Conservation (phyloP, 371 early-diverging fungal species). For the Amoeboaphelidium protococcarum region DNA sequence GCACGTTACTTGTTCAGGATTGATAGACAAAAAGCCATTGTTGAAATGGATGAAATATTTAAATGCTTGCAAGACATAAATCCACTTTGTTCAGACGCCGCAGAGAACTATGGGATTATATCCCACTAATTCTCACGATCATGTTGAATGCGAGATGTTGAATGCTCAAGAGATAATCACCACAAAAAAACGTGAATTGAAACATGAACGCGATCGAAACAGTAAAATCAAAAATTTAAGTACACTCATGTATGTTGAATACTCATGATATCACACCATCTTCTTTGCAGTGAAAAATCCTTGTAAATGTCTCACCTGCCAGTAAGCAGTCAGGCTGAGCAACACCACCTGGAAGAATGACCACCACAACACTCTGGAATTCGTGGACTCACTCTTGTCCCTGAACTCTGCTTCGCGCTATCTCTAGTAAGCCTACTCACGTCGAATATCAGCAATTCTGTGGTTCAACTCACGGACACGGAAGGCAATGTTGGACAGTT, state of each 20-base stretch:
- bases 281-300: conserved; percentile 82
- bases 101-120: too few species aligned
- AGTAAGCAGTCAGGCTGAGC: conserved; percentile 41
- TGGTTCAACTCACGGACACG: conserved; percentile 50
- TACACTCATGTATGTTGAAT: not conserved
- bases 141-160: too few species aligned
- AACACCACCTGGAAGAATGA: conserved; percentile 53
- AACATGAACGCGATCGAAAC: too few species aligned
- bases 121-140: too few species aligned
- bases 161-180: too few species aligned
- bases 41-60: too few species aligned
- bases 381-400: conserved; percentile 47
- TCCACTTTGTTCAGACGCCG: too few species aligned
- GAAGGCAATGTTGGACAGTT: conserved; percentile 21
- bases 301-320: conserved; percentile 75
- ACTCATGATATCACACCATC: conserved; percentile 33
- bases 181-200: too few species aligned
- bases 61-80: too few species aligned
- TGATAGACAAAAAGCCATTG: too few species aligned
- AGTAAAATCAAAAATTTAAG: too few species aligned
- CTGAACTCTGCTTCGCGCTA: conserved; percentile 73
- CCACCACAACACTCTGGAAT: conserved; percentile 63
- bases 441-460: conserved; percentile 47
- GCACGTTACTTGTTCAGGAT: too few species aligned
- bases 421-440: conserved; percentile 67